Base-by-base conservation (phyloP, 2,329 filamentous ascomycete species). In the Truncatella angustata region DNA sequence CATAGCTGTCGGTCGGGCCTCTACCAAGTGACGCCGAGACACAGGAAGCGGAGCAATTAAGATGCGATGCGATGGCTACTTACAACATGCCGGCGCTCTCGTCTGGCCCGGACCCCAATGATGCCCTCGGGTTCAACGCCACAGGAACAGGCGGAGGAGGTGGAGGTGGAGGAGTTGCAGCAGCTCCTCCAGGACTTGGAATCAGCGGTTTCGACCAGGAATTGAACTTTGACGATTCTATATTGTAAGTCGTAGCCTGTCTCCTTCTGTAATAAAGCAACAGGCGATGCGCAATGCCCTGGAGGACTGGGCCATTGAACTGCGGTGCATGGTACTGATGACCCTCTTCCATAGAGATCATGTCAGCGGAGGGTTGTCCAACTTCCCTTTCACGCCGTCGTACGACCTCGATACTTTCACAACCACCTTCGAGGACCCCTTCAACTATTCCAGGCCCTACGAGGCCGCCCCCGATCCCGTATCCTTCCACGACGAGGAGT, bases 341-440 rank as follows among this genome's bases (percentile, higher is more conserved):
- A 46, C 35, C 36, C 26, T 11, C 16, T 18, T 34, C 20, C 34
- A 43, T 56, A 77, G 73, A 52, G 70, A 75, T 54, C 71, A 69
- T 52, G 73, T 77, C 52, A 73, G 74, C 56, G 65, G 71, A 32
- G 63, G 57, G 48, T 62, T 79, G 14, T 68, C 72, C 36, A 61
- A 69, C 4, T 62, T 80, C 35, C 77, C 81, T 3, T 86, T 85
- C 54, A 28, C 79, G 3, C 77, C 80, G 3, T 72, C 75, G 4
- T 86, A 85, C 70, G 82, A 86, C 57, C 78, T 86, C 59, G 80
- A 84, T 49, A 71, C 74, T 57, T 81, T 83, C 59, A 77, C 81
- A 46, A 78, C 76, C 35, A 85, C 82, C 5, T 87, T 86, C 62
- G 84, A 86, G 65, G 84, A 86, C 61, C 82, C 84, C 34, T 86